Percentiles rank a stretch among this genome's conserved stretches.
These are phyloP conservation scores for Graphilbum ipis-grandicollis DNA, from an alignment of 2,329 filamentous ascomycete species.

Conservation along the genomic window DNA sequence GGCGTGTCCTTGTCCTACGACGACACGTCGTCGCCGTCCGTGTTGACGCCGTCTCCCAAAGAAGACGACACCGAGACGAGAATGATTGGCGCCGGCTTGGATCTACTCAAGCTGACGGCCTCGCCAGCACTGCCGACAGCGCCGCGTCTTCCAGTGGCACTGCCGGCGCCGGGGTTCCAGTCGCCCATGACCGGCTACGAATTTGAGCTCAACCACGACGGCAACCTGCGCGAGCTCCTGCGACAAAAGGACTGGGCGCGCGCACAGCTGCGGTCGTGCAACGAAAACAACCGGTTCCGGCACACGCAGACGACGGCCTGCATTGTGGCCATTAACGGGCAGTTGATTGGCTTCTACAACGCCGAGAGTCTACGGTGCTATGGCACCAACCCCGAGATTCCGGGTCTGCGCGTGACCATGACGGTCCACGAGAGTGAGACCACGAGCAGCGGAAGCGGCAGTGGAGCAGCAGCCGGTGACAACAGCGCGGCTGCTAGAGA, in stretches of 20 bases:
- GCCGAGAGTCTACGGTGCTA: conserved; percentile 8
- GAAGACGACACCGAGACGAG: no score
- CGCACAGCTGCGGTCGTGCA: conserved; percentile 8
- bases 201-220: conserved; percentile 9
- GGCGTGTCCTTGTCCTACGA: no score
- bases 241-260: conserved; percentile 8
- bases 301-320: conserved; percentile 10
- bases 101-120: no score
- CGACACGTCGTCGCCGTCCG: no score
- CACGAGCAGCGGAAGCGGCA: not conserved
- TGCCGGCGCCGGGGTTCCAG: conserved; percentile 2
- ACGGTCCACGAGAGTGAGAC: conserved; percentile 3
- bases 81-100: no score
- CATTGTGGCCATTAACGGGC: conserved; percentile 8
- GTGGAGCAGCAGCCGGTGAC: not conserved
- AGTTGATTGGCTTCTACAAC: conserved; percentile 6
- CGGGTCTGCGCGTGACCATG: conserved; percentile 9
- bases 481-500: not conserved
- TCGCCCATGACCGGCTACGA: conserved; percentile 8
- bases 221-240: conserved; percentile 6
- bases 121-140: not conserved
- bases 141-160: not conserved
- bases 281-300: conserved; percentile 8
- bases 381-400: conserved; percentile 6
- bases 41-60: no score